phyloP scores from a whole-genome alignment of 129 eudicot genomes.

The Kitagawia praeruptora region DNA sequence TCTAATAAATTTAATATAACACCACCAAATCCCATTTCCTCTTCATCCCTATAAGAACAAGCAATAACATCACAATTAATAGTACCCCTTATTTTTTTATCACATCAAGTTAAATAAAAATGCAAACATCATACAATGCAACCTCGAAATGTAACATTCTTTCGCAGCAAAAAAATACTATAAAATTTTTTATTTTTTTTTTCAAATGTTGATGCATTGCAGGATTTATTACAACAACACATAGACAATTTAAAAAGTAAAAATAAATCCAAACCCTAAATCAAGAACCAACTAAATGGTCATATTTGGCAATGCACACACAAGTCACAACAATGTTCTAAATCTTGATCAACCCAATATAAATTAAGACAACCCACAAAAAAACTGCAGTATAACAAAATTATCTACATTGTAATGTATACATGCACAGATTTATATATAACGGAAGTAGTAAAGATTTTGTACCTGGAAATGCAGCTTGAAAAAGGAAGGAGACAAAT shows the following conservation, averaged over 20 bases:
- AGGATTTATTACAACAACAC: background rate
- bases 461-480: slow-evolving; percentile 29
- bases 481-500: too few species aligned
- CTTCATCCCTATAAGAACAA: background rate
- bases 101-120: background rate
- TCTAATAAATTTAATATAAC: background rate
- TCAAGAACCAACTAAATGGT: background rate
- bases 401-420: background rate
- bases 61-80: background rate
- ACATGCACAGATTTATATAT: background rate
- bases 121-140: background rate
- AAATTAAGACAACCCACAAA: background rate
- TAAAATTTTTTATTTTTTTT: background rate
- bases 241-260: background rate
- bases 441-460: background rate
- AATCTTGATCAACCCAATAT: background rate
- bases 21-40: slow-evolving; percentile 13
- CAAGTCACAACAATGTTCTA: background rate
- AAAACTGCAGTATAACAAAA: background rate
- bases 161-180: background rate
- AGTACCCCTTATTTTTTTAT: background rate
- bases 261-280: slow-evolving; percentile 14
- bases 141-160: background rate
- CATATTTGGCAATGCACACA: background rate
- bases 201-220: background rate